Percentiles rank a stretch among this genome's conserved stretches.
Evolutionary conservation across 2,329 filamentous ascomycete genomes (phyloP).

Genomic region (Trichoderma cornu-damae): DNA sequence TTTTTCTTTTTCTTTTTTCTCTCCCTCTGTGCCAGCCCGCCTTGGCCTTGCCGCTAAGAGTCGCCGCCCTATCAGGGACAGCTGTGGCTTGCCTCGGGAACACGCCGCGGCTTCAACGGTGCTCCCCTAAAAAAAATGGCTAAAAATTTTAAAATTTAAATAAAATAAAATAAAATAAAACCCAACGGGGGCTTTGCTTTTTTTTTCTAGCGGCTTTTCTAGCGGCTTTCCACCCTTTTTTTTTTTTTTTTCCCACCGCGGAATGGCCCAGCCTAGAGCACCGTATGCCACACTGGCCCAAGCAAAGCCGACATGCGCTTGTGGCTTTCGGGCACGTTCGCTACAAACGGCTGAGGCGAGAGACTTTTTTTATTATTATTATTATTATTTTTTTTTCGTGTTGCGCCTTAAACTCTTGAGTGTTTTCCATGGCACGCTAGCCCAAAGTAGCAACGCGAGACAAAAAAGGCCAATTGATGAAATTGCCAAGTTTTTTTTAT

Average conservation of each 20-base stretch:
- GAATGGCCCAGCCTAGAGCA: background rate
- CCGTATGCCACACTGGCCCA: conserved; percentile 17
- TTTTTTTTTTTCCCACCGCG: conserved; percentile 11
- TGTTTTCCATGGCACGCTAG: conserved; percentile 17
- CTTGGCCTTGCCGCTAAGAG: background rate
- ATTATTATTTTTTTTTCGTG: background rate
- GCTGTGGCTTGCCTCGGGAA: conserved; percentile 1
- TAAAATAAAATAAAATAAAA: no score
- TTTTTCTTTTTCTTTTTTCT: no score
- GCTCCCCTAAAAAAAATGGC: no score
- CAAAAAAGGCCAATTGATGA: conserved; percentile 1
- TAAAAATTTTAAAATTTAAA: no score
- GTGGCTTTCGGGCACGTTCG: background rate
- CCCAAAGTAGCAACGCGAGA: background rate
- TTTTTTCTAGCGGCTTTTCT: background rate
- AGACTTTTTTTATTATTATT: no score
- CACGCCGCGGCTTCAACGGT: conserved; percentile 1
- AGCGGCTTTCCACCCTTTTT: conserved; percentile 12
- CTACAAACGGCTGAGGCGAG: conserved; percentile 12
- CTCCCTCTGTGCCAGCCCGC: background rate
- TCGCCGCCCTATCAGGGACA: background rate
- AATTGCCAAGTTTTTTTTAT: no score
- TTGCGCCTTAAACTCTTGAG: conserved; percentile 1
- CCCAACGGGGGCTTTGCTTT: no score
- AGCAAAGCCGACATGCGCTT: conserved; percentile 10